Percentiles rank a stretch among this genome's conserved stretches.
These are phyloP conservation scores for Neurospora crassa DNA, from an alignment of 2,329 filamentous ascomycete genomes.

Conservation along the genomic window DNA sequence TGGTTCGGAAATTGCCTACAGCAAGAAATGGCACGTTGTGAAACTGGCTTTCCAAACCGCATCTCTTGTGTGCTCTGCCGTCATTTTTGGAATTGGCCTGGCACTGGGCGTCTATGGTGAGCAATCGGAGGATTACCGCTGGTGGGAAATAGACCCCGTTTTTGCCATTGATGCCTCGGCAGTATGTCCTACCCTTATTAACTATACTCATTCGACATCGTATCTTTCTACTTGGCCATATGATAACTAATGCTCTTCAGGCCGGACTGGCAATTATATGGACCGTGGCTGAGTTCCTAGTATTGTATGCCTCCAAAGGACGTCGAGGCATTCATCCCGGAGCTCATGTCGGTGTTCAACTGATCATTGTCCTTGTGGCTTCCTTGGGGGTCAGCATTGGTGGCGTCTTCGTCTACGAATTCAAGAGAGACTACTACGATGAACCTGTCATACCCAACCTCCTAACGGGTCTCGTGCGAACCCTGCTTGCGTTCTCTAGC, in stretches of 20 bases:
- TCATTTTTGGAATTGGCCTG: constrained; percentile 13
- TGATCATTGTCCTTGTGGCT: constrained; percentile 31
- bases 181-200: constrained; percentile 5
- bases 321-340: constrained; percentile 32
- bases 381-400: constrained; percentile 18
- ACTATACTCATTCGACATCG: not conserved
- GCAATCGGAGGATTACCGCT: not conserved
- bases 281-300: constrained; percentile 30
- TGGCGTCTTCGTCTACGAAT: constrained; percentile 7
- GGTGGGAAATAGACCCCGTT: not conserved
- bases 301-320: constrained; percentile 23
- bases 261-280: constrained; percentile 27
- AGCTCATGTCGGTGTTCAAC: constrained; percentile 31
- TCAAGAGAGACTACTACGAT: constrained; percentile 8
- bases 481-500: constrained; percentile 12
- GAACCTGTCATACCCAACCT: constrained; percentile 6
- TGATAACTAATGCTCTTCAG: constrained; percentile 17
- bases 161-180: constrained; percentile 7
- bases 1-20: not conserved
- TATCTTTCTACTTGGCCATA: not conserved
- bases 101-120: not conserved
- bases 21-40: constrained; percentile 3
- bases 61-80: constrained; percentile 7
- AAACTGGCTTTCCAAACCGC: constrained; percentile 9
- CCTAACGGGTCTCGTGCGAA: constrained; percentile 10